phyloP scores from a whole-genome alignment of 345 rosid species.

The Brassica rapa region DNA sequence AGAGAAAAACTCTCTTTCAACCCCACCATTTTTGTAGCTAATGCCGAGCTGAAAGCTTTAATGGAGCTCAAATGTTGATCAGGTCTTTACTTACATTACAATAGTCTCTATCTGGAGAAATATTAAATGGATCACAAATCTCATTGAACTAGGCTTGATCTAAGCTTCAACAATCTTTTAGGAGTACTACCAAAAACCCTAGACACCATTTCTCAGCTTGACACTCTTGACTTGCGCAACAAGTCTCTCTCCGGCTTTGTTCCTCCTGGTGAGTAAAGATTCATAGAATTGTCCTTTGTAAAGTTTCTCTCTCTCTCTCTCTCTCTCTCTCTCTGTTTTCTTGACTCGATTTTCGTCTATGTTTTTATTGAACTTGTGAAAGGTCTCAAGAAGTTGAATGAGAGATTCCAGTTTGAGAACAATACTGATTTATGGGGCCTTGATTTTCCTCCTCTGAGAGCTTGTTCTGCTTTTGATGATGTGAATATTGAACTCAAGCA shows the following conservation, averaged over 20 bases:
- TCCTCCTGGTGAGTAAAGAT: constrained; percentile 56
- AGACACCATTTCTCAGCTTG: constrained; percentile 49
- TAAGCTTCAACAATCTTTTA: constrained; percentile 60
- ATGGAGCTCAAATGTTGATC: no score
- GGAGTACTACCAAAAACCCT: constrained; percentile 59
- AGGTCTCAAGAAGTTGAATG: constrained; percentile 50
- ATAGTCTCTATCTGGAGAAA: no score
- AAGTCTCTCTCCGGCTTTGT: constrained; percentile 73
- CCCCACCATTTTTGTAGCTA: no score
- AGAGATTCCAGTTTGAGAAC: constrained; percentile 58
- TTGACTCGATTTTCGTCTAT: no score
- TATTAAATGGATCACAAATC: no score
- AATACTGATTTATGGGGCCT: constrained; percentile 70
- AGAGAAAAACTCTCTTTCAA: no score
- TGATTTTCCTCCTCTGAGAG: constrained; percentile 52
- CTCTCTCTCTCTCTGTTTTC: no score
- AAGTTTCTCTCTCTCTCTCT: no score
- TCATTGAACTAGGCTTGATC: constrained; percentile 45
- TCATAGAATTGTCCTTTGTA: constrained; percentile 2
- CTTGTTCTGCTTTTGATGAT: constrained; percentile 42
- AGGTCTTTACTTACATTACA: no score
- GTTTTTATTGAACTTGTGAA: no score
- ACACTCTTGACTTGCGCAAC: constrained; percentile 71
- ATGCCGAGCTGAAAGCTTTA: no score
- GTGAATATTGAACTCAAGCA: constrained; percentile 45